phyloP scores from a whole-genome alignment of 129 eudicot species.

The Escallonia rubra region DNA sequence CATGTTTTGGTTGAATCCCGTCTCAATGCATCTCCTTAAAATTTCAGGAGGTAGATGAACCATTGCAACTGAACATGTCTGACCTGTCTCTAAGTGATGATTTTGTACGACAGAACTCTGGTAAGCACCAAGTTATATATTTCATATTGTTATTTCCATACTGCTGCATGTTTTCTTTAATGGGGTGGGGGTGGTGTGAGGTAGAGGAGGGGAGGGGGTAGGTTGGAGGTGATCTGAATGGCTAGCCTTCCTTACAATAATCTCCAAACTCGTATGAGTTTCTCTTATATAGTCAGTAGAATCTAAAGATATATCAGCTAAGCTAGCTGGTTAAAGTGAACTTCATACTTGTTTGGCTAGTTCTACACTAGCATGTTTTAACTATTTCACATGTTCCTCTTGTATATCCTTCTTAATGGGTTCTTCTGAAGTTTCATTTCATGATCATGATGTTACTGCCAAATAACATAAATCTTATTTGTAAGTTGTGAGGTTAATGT shows the following conservation, averaged over 20 bases:
- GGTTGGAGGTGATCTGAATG: too few species aligned
- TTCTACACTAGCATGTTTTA: too few species aligned
- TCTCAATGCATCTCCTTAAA: neutral
- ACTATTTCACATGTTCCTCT: neutral
- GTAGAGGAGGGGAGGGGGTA: too few species aligned
- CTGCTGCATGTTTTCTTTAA: neutral
- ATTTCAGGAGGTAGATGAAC: slow-evolving; percentile 95
- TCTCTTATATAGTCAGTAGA: neutral
- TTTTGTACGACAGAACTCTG: slow-evolving; percentile 46
- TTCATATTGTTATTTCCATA: neutral
- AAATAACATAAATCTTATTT: too few species aligned
- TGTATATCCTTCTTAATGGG: neutral
- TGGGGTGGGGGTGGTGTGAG: too few species aligned
- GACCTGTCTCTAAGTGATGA: slow-evolving; percentile 74
- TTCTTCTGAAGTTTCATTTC: neutral
- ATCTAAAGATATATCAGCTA: neutral
- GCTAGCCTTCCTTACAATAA: too few species aligned
- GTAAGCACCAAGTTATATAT: slow-evolving; percentile 30
- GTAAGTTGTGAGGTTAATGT: too few species aligned
- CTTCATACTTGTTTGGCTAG: too few species aligned
- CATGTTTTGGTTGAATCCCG: neutral
- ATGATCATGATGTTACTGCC: too few species aligned
- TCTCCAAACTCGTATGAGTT: neutral
- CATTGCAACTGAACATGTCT: slow-evolving; percentile 79
- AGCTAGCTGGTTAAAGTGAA: neutral